phyloP scores from a whole-genome alignment of 2,329 filamentous ascomycete genomes.

The Aspergillus hortae region DNA sequence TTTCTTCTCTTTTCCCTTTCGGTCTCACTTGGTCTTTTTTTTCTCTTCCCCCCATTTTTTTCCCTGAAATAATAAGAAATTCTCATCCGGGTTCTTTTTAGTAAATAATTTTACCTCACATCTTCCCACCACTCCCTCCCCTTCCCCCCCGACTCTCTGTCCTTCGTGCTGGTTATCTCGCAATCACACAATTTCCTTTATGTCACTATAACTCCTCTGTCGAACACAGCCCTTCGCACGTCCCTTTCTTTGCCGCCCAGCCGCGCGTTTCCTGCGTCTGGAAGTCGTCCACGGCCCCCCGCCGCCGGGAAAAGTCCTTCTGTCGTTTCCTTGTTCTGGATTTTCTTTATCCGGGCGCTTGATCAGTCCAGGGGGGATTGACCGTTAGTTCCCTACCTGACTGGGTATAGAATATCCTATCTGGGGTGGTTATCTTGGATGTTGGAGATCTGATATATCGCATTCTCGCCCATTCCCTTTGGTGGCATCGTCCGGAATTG shows the following conservation, averaged over 20 bases:
- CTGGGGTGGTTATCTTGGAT: neutral
- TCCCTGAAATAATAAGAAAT: constrained; percentile 15
- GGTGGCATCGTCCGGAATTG: neutral
- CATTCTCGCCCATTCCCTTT: neutral
- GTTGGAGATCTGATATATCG: neutral
- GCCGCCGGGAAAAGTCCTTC: constrained; percentile 11
- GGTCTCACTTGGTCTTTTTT: constrained; percentile 10
- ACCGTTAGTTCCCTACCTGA: neutral
- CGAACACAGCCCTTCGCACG: constrained; percentile 29
- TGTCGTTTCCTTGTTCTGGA: constrained; percentile 11
- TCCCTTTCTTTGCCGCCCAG: constrained; percentile 35
- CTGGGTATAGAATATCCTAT: neutral
- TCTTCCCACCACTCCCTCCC: constrained; percentile 19
- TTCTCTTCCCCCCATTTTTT: constrained; percentile 4
- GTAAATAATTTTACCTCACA: constrained; percentile 42
- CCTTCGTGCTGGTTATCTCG: constrained; percentile 25
- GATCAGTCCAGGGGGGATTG: neutral
- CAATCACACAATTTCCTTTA: constrained; percentile 36
- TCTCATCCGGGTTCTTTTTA: constrained; percentile 31
- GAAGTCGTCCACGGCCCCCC: constrained; percentile 11
- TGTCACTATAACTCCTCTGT: constrained; percentile 31
- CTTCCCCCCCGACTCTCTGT: constrained; percentile 17
- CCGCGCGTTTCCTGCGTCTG: constrained; percentile 38
- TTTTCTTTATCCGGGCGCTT: constrained; percentile 3
- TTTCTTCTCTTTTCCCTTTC: constrained; percentile 8